Evolutionary conservation across 495 filamentous ascomycete genomes (phyloP), one percentile per base, ranked within the genome.

Genomic region (Penicillium dipodomyicola): DNA sequence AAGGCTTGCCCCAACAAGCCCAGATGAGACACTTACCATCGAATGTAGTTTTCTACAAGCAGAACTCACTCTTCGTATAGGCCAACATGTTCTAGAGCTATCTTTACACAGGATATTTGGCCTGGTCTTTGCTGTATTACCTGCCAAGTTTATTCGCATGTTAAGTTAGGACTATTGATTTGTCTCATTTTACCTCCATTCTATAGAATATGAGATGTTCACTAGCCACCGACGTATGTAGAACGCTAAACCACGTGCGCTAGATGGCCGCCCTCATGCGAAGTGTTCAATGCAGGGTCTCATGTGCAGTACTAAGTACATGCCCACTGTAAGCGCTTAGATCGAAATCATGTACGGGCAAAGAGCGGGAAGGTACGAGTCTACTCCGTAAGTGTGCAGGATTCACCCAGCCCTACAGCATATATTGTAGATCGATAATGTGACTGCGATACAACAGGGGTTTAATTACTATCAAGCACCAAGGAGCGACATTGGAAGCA

Each of bases 301-400:
- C 40, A 11, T 39, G 19, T 49, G 11, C 11, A 14, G 10, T 15
- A 59, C 37, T 50, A 51, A 58, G 23, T 27, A 19, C 52, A 40
- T 55, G 41, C 15, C 51, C 50, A 59, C 56, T 22, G 19, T 44
- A 43, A 33, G 39, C 37, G 49, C 50, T 51, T 55, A 37, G 27
- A 29, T 22, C 47, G 23, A 48, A 46, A 49, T 37, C 35, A 49
- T 56, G 45, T 15, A 40, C 33, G 44, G 42, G 46, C 41, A 47
- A 55, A 33, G 39, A 37, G 27, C 43, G 29, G 32, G n/a, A 14
- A 40, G 22, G 15, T n/a, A 4, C 9, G 9, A 15, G 22, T 22
- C 22, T 22, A 2, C 22, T 22, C 22, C 22, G 22, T 22, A 29
- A 29, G 27, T 1, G 27, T 29, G 27, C 27, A 8, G 27, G 27